These are phyloP conservation scores for Penicillium sp. DNA, from an alignment of 2,329 filamentous ascomycete species.

Conservation along the genomic window DNA sequence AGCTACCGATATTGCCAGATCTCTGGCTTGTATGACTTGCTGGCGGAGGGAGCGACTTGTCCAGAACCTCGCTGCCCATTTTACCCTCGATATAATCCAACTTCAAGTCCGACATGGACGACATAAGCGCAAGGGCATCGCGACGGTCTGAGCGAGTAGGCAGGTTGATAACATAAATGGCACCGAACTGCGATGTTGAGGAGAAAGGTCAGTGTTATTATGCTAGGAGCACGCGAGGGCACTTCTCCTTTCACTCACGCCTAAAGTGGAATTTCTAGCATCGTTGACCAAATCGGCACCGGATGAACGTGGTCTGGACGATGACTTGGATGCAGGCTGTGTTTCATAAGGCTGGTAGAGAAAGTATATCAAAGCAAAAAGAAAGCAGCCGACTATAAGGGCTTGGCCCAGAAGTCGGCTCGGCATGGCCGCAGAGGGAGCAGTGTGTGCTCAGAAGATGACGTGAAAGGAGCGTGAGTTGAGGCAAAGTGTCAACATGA, in stretches of 20 bases:
- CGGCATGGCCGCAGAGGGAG: slow-evolving; percentile 5
- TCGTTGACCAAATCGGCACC: slow-evolving; percentile 2
- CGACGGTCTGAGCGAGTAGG: slow-evolving; percentile 48
- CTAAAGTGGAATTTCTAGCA: slow-evolving; percentile 9
- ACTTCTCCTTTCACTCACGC: slow-evolving; percentile 1
- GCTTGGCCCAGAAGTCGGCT: slow-evolving; percentile 12
- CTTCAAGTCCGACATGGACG: slow-evolving; percentile 40
- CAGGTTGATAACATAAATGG: slow-evolving; percentile 46
- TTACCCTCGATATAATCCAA: slow-evolving; percentile 46
- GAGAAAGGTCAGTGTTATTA: neutral
- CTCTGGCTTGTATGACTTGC: slow-evolving; percentile 14
- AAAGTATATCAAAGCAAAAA: slow-evolving; percentile 11
- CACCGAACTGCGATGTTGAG: slow-evolving; percentile 33
- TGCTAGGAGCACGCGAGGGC: neutral
- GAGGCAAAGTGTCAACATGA: slow-evolving; percentile 2
- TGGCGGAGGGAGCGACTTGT: slow-evolving; percentile 42
- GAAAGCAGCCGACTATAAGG: slow-evolving; percentile 9
- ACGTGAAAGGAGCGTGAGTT: neutral
- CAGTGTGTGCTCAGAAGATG: neutral
- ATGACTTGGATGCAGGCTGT: slow-evolving; percentile 2
- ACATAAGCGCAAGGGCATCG: slow-evolving; percentile 45
- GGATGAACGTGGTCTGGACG: slow-evolving; percentile 1
- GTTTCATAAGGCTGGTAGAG: slow-evolving; percentile 11
- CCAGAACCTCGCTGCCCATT: slow-evolving; percentile 34
- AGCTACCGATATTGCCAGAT: slow-evolving; percentile 37